Base-by-base conservation (phyloP, 2,329 filamentous ascomycete species). In the Trichoderma breve region DNA sequence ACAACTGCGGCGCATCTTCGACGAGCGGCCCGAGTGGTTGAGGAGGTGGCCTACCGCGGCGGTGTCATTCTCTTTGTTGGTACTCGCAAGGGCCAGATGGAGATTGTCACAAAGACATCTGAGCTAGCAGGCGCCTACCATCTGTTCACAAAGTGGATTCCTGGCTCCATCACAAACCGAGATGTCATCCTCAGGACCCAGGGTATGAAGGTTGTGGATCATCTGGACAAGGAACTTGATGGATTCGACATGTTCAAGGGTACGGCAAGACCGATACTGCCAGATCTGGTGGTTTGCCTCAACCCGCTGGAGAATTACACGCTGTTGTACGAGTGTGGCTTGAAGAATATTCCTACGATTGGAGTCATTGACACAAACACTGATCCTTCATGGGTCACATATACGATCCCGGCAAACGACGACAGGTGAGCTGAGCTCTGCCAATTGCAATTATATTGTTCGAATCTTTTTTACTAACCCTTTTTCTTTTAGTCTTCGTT, bases 371-470 rank as follows among this genome's bases (percentile, higher is more conserved):
- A 99, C 82, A 98, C 96, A 1, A 93, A 99, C 81, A 91, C 91
- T 3, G 93, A 98, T 82, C 93, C 96, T 0, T 93, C 93, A 0
- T 95, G 93, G 89, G 94, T 98, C 65, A 98, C 96, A 4, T 99
- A 99, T 80, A 93, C 93, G 15, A 98, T 99, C 76, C 96, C 96
- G 2, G 94, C 94, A 65, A 99, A 99, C 81, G 96, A 99, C 79
- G 96, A 99, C 86, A 94, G 91, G 92, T 93, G 81, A 79, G 86
- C 80, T 60, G 47, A 28, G 1, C 6, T 18, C 5, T 28, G 4
- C 2, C 15, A 7, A 32, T 32, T 30, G 9, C 24, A 32, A 34
- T 7, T 15, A 3, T 28, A 14, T 62, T 3, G 7, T 15, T 36
- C 34, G 34, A 39, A 6, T 28, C 11, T 1, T 28, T 7, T 12